phyloP scores from a whole-genome alignment of 441 rosid species.

The Syzygium syzygioides region DNA sequence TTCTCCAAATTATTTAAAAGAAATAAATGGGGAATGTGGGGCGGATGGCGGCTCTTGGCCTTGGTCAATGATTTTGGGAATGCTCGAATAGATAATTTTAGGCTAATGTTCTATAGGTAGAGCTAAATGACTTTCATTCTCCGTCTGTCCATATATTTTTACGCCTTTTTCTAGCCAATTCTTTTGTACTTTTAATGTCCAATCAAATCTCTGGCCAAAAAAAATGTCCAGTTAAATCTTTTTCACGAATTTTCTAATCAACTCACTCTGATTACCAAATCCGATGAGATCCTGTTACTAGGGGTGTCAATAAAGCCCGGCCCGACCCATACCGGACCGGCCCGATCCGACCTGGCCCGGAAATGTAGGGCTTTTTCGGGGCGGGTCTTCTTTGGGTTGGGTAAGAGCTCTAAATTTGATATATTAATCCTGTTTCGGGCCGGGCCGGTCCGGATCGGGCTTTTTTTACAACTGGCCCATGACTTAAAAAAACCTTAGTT shows the following conservation, averaged over 20 bases:
- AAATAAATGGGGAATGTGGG: not conserved
- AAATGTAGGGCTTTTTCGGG: no score
- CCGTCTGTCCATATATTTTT: not conserved
- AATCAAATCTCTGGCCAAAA: not conserved
- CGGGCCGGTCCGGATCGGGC: no score
- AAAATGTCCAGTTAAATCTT: no score
- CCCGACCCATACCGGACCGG: no score
- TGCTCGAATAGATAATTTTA: not conserved
- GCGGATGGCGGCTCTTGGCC: not conserved
- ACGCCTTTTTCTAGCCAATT: not conserved
- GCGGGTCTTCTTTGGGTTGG: no score
- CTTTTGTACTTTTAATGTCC: not conserved
- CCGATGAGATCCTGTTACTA: rapidly evolving
- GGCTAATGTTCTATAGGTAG: not conserved
- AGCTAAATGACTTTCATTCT: not conserved
- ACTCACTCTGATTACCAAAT: rapidly evolving
- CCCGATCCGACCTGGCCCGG: no score
- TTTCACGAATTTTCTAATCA: no score
- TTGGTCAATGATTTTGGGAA: not conserved
- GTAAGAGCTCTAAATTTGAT: no score
- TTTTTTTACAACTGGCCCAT: no score
- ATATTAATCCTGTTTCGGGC: no score
- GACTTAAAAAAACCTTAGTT: no score
- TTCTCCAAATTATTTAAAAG: not conserved
- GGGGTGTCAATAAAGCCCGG: no score